Conservation (phyloP, 805 yeast species). For the Ogataea philodendri region DNA sequence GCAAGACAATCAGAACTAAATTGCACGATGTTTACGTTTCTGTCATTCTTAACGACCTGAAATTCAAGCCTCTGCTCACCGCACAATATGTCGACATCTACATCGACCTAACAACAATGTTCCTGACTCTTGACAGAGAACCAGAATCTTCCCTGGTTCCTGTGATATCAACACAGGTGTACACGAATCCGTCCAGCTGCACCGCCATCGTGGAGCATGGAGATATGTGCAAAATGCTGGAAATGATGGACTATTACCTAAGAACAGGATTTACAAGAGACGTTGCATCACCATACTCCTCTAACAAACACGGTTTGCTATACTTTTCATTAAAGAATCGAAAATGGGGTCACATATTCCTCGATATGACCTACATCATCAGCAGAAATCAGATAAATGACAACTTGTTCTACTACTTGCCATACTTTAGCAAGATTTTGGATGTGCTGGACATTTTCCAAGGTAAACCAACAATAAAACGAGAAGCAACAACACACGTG, state of each 20-base stretch:
- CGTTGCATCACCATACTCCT: constrained; percentile 39
- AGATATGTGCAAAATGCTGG: constrained; percentile 59
- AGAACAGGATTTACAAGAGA: constrained; percentile 45
- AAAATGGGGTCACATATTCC: constrained; percentile 73
- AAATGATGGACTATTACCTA: constrained; percentile 60
- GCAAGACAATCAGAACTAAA: constrained; percentile 57
- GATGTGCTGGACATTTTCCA: constrained; percentile 70
- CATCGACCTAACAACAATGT: constrained; percentile 69
- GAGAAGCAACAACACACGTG: constrained; percentile 80
- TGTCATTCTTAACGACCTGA: constrained; percentile 58
- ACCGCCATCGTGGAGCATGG: constrained; percentile 60
- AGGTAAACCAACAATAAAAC: constrained; percentile 68
- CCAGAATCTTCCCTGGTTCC: constrained; percentile 79
- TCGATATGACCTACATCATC: constrained; percentile 75
- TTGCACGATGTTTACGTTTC: constrained; percentile 66
- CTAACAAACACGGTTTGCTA: constrained; percentile 38
- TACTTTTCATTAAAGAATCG: constrained; percentile 56
- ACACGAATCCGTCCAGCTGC: constrained; percentile 85
- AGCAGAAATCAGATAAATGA: constrained; percentile 61
- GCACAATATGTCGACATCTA: constrained; percentile 82
- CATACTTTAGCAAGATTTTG: constrained; percentile 56
- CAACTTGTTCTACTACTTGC: constrained; percentile 41
- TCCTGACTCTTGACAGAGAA: constrained; percentile 74
- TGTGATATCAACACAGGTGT: constrained; percentile 77
- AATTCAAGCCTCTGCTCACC: constrained; percentile 58